These are phyloP conservation scores for Podila epigama DNA, from an alignment of 192 early-diverging fungal species.

Conservation along the genomic window DNA sequence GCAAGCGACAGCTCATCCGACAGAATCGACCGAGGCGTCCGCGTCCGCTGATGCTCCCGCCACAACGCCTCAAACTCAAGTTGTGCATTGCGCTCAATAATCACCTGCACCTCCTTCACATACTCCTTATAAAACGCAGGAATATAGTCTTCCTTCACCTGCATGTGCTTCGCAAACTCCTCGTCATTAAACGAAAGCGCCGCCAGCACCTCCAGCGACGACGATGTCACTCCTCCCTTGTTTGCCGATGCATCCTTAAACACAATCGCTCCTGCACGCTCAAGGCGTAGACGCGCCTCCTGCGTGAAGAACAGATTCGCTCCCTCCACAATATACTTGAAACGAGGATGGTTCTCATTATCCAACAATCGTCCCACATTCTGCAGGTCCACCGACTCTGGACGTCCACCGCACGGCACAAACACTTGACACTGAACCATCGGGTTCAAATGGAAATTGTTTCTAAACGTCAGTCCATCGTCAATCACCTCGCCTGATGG, in stretches of 20 bases:
- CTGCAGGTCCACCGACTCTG: constrained; percentile 93
- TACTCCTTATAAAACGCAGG: constrained; percentile 94
- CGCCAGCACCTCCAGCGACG: constrained; percentile 96
- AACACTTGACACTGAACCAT: constrained; percentile 86
- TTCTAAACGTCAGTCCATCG: constrained; percentile 92
- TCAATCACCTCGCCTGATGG: constrained; percentile 87
- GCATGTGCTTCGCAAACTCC: constrained; percentile 91
- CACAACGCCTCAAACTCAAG: constrained; percentile 96
- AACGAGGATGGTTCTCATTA: constrained; percentile 82
- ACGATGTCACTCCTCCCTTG: constrained; percentile 99
- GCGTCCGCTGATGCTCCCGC: constrained; percentile 85
- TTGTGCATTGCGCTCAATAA: constrained; percentile 95
- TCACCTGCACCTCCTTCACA: constrained; percentile 87
- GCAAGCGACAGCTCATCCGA: constrained; percentile 91
- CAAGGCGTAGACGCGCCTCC: constrained; percentile 94
- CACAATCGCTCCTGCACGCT: constrained; percentile 91
- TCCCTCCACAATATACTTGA: constrained; percentile 99
- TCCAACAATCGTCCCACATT: constrained; percentile 85
- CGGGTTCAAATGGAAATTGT: constrained; percentile 93
- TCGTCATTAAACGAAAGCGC: constrained; percentile 93
- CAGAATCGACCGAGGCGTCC: constrained; percentile 80
- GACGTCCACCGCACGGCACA: constrained; percentile 98
- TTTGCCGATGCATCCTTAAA: constrained; percentile 99
- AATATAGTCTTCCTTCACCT: constrained; percentile 76
- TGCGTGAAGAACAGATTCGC: constrained; percentile 99